A percentile compares a stretch with the other conserved stretches of the same genome.
Conservation (phyloP, 306 rosid species). For the Begonia peltatifolia region DNA sequence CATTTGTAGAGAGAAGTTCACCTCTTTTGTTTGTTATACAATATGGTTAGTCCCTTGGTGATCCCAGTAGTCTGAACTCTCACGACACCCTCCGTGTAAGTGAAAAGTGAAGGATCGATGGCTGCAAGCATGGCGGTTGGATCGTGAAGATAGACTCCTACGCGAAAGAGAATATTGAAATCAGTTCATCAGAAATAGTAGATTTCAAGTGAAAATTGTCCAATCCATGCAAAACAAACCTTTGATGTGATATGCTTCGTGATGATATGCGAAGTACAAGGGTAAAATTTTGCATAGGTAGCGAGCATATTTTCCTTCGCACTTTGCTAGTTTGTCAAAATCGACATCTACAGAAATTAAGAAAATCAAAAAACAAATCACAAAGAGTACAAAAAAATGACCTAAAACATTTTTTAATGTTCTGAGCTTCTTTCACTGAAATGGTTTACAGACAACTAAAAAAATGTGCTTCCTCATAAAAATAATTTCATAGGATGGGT, state of each 20-base stretch:
- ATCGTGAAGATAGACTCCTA: slow-evolving; percentile 95
- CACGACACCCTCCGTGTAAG: slow-evolving; percentile 63
- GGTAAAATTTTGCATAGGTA: slow-evolving; percentile 63
- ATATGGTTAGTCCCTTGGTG: slow-evolving; percentile 68
- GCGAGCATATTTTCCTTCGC: slow-evolving; percentile 61
- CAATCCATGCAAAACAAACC: slow-evolving; percentile 30
- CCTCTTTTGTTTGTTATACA: slow-evolving; percentile 71
- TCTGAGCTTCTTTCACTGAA: too few species aligned
- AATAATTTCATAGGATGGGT: too few species aligned
- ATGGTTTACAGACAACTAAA: too few species aligned
- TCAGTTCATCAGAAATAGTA: too few species aligned
- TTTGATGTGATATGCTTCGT: slow-evolving; percentile 36
- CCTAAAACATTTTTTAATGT: neutral
- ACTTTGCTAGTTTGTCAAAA: slow-evolving; percentile 54
- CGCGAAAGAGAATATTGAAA: neutral
- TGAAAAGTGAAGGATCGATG: slow-evolving; percentile 57
- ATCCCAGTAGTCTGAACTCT: slow-evolving; percentile 90
- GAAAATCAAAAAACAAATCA: slow-evolving; percentile 4
- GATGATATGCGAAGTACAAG: slow-evolving; percentile 67
- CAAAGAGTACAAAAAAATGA: neutral
- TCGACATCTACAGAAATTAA: slow-evolving; percentile 39
- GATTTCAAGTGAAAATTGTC: neutral
- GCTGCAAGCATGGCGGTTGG: slow-evolving; percentile 74
- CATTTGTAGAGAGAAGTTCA: slow-evolving; percentile 5
- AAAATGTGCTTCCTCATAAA: too few species aligned